A percentile compares a stretch with the other conserved stretches of the same genome.
phyloP scores from a whole-genome alignment of 176 grass and related monocot genomes.

The Stipa capillata region DNA sequence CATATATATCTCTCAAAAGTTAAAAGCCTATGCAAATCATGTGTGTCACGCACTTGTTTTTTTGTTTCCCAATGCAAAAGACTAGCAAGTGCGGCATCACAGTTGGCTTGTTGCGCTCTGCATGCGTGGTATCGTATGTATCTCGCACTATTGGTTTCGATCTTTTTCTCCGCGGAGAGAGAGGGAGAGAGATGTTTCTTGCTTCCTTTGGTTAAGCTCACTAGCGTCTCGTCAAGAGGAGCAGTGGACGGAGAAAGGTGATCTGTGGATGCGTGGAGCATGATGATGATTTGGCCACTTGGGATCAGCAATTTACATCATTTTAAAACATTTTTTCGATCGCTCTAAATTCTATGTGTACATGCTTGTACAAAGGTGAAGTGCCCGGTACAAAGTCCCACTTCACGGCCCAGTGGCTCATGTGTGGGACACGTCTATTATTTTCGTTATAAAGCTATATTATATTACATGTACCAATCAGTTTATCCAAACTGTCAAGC shows the following conservation, averaged over 20 bases:
- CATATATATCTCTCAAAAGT: neutral
- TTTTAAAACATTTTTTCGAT: neutral
- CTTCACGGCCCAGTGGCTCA: no score
- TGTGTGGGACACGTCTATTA: no score
- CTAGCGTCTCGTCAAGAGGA: neutral
- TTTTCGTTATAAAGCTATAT: no score
- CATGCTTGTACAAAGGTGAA: no score
- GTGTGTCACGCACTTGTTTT: constrained; percentile 3
- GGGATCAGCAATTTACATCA: neutral
- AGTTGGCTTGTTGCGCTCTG: neutral
- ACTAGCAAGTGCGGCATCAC: neutral
- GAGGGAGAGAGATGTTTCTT: neutral
- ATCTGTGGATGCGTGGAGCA: no score
- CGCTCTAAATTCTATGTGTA: no score
- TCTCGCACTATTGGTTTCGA: neutral
- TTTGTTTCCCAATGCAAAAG: neutral
- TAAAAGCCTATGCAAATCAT: neutral
- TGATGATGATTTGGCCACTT: neutral
- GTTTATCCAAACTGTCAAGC: no score
- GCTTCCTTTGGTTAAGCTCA: neutral
- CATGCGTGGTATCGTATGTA: neutral
- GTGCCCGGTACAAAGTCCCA: no score
- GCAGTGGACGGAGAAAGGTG: neutral
- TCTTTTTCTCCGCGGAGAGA: neutral
- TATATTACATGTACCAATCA: no score